phyloP scores from a whole-genome alignment of 2,329 filamentous ascomycete species.

The Sporothrix pallida region DNA sequence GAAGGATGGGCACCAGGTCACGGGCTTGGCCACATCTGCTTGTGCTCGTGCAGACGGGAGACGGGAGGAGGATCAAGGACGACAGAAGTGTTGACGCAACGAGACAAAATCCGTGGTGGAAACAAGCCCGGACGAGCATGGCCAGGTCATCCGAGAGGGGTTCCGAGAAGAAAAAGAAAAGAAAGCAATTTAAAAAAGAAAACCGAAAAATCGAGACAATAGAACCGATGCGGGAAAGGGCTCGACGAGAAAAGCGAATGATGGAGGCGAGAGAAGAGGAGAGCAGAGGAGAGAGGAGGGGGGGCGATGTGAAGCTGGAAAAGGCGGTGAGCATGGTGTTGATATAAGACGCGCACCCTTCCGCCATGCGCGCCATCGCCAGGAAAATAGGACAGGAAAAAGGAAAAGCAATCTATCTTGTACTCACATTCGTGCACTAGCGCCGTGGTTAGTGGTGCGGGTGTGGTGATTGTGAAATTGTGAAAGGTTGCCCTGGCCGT shows the following conservation, averaged over 20 bases:
- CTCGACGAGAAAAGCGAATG: not conserved
- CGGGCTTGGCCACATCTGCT: not conserved
- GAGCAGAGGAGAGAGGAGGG: not conserved
- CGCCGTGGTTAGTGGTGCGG: constrained; percentile 11
- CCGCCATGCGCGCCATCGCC: not conserved
- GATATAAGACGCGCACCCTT: constrained; percentile 15
- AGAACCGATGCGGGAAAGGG: not conserved
- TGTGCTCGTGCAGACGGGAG: not conserved
- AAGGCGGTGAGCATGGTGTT: constrained; percentile 30
- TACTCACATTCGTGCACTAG: not conserved
- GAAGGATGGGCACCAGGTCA: not conserved
- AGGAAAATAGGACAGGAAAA: constrained; percentile 4
- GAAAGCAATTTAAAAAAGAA: not conserved
- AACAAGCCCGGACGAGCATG: not conserved
- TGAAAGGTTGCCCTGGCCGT: not conserved
- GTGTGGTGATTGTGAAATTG: not conserved
- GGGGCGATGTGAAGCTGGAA: constrained; percentile 5
- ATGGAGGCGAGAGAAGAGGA: not conserved
- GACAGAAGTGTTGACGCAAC: not conserved
- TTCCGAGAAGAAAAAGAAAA: not conserved
- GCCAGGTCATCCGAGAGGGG: not conserved
- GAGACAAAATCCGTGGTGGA: constrained; percentile 1
- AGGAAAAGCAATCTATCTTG: constrained; percentile 18
- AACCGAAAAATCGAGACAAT: not conserved
- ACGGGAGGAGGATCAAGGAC: not conserved